These are phyloP conservation scores for Aureobasidium melanogenum DNA, from an alignment of 2,329 filamentous ascomycete species.

Conservation along the genomic window DNA sequence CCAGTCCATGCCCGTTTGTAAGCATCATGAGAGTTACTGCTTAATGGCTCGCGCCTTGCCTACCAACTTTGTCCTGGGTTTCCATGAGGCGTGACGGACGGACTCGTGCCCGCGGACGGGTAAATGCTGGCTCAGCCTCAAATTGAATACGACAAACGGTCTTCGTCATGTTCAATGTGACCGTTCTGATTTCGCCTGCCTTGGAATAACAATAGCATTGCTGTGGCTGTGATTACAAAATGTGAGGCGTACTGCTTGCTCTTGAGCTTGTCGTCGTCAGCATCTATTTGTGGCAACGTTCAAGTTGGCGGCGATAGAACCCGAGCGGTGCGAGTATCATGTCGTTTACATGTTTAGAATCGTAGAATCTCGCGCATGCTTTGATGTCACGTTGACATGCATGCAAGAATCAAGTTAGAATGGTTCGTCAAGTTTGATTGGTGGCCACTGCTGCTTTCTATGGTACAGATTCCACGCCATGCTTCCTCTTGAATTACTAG, in stretches of 20 bases:
- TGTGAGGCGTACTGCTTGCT: too few species aligned
- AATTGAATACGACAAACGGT: not conserved
- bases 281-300: not conserved
- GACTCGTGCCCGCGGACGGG: not conserved
- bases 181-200: not conserved
- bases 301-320: too few species aligned
- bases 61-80: too few species aligned
- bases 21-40: not conserved
- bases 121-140: not conserved
- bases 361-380: not conserved
- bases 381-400: not conserved
- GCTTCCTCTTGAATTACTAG: not conserved
- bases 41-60: not conserved
- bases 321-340: too few species aligned
- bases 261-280: not conserved
- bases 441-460: not conserved
- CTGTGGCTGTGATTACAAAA: not conserved
- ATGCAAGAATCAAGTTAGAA: not conserved
- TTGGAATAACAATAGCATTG: not conserved
- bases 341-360: too few species aligned
- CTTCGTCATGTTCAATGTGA: not conserved
- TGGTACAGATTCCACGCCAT: constrained; percentile 10
- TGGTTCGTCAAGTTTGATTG: not conserved
- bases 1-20: not conserved
- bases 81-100: not conserved